Percentiles rank a stretch among this genome's conserved stretches.
phyloP scores from a whole-genome alignment of 2,329 filamentous ascomycete species.

The Botrytis tulipae region DNA sequence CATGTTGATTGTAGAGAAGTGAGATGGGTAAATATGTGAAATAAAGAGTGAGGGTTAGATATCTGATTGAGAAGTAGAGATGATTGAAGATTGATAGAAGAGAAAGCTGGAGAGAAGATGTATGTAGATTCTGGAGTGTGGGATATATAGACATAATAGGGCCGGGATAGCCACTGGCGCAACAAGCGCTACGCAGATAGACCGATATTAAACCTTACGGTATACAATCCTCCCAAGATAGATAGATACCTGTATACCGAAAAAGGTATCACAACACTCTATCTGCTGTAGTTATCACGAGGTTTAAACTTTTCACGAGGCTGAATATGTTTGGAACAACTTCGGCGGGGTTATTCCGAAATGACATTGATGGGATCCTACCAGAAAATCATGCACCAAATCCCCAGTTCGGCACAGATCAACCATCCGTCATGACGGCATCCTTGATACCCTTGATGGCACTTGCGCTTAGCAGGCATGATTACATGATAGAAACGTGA shows the following conservation, averaged over 20 bases:
- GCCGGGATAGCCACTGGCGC: too few species aligned
- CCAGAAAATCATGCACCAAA: background rate
- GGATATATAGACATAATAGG: background rate
- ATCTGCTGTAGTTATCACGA: background rate
- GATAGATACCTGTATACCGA: background rate
- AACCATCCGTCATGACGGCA: background rate
- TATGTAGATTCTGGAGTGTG: background rate
- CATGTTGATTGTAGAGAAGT: background rate
- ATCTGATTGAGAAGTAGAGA: background rate
- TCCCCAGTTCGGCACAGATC: background rate
- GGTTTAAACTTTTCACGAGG: background rate
- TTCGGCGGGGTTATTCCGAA: background rate
- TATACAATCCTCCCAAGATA: background rate
- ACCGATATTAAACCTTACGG: background rate
- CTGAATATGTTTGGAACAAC: background rate
- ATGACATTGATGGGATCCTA: background rate
- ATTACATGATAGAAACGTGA: background rate
- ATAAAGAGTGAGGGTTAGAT: background rate
- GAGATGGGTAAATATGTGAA: background rate
- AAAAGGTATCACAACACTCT: background rate
- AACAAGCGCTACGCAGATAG: background rate
- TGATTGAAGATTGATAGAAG: background rate
- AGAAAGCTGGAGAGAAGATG: background rate
- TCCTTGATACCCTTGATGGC: background rate
- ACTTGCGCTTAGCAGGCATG: background rate